A percentile compares a stretch with the other conserved stretches of the same genome.
These are phyloP conservation scores for Pythium oligandrum DNA, from an alignment of 352 stramenopile genomes.

Conservation along the genomic window DNA sequence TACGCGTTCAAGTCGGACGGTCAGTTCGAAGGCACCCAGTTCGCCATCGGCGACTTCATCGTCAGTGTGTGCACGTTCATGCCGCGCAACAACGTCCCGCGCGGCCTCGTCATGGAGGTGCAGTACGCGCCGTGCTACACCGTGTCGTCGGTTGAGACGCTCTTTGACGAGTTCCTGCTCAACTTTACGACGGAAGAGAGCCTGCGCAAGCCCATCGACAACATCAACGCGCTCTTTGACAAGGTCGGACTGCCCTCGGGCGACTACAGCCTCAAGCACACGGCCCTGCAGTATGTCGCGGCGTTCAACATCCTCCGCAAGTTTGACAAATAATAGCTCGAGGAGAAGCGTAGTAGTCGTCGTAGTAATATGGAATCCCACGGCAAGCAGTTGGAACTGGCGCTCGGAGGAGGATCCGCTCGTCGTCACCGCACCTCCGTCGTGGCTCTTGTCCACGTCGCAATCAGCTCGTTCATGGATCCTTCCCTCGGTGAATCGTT, in stretches of 20 bases:
- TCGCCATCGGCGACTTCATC: constrained; percentile 77
- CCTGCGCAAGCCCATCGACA: constrained; percentile 74
- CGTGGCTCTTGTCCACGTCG: too few species aligned
- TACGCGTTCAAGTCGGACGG: constrained; percentile 86
- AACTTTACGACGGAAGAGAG: constrained; percentile 64
- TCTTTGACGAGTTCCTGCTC: constrained; percentile 80
- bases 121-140: constrained; percentile 83
- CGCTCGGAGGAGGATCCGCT: too few species aligned
- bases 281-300: constrained; percentile 82
- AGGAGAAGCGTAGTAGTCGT: too few species aligned
- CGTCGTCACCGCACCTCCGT: too few species aligned
- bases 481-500: too few species aligned
- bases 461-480: too few species aligned
- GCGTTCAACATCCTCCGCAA: constrained; percentile 84
- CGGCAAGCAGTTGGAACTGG: too few species aligned
- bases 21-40: constrained; percentile 85
- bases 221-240: constrained; percentile 56
- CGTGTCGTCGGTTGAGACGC: constrained; percentile 63
- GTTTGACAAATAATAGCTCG: constrained; percentile 53
- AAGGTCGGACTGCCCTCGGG: constrained; percentile 61
- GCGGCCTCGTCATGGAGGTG: constrained; percentile 77
- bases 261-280: constrained; percentile 87
- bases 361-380: too few species aligned
- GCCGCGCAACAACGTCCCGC: constrained; percentile 75
- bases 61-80: constrained; percentile 87